Evolutionary conservation across 108 stramenopile genomes (phyloP).

Genomic region (Seminavis robusta): DNA sequence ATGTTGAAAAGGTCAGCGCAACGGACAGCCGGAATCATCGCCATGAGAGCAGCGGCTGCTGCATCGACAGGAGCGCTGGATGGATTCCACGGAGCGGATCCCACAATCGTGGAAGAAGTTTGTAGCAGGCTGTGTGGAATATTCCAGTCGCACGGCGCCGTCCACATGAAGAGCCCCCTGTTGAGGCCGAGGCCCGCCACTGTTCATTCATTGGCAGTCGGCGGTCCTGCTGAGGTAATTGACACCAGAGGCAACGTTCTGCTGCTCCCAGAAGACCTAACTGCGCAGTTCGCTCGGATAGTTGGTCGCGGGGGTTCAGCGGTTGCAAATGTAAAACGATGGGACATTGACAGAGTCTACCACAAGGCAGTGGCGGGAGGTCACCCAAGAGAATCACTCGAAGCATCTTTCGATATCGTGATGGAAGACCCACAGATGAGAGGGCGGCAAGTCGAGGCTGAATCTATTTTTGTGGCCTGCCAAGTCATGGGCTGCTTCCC

Average conservation of each 20-base stretch:
- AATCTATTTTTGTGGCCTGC: constrained; percentile 53
- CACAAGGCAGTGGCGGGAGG: constrained; percentile 68
- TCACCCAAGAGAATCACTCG: constrained; percentile 68
- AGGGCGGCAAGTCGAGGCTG: constrained; percentile 68
- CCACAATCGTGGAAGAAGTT: constrained; percentile 53
- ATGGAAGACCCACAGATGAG: constrained; percentile 48
- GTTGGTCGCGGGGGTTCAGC: constrained; percentile 66
- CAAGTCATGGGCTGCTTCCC: constrained; percentile 42
- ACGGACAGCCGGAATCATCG: constrained; percentile 56
- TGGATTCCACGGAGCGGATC: constrained; percentile 67
- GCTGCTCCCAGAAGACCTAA: constrained; percentile 62
- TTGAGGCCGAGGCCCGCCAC: constrained; percentile 46
- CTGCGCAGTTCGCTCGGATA: constrained; percentile 66
- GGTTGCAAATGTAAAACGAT: constrained; percentile 65
- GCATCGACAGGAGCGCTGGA: constrained; percentile 53
- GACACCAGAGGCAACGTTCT: constrained; percentile 53
- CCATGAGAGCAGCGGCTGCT: constrained; percentile 63
- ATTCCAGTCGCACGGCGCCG: constrained; percentile 72
- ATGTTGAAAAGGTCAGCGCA: constrained; percentile 60
- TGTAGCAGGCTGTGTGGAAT: constrained; percentile 33
- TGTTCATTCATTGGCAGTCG: neutral
- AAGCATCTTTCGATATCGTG: constrained; percentile 82
- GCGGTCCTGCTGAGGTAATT: constrained; percentile 67
- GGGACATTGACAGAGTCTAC: constrained; percentile 60
- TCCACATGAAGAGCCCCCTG: constrained; percentile 52